Percentiles rank a stretch among this genome's conserved stretches.
phyloP scores from a whole-genome alignment of 176 grass and related monocot species.

The Areca catechu region DNA sequence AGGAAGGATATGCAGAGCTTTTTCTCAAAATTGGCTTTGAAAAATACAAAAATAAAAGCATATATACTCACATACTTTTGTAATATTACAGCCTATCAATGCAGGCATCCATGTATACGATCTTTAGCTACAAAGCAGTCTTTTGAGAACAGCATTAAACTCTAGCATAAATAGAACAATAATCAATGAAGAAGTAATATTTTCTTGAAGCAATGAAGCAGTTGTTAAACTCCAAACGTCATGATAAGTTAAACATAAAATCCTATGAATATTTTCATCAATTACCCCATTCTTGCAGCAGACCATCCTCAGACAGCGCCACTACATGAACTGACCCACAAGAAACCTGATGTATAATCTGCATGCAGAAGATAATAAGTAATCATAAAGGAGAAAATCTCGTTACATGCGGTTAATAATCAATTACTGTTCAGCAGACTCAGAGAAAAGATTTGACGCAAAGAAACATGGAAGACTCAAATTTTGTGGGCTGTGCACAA shows the following conservation, averaged over 20 bases:
- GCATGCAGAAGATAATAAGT: constrained; percentile 3
- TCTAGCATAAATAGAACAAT: not conserved
- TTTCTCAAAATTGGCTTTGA: not conserved
- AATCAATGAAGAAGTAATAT: too few species aligned
- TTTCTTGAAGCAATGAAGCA: too few species aligned
- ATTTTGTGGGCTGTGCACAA: too few species aligned
- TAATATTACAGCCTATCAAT: too few species aligned
- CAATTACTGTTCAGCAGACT: too few species aligned
- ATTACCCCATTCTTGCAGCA: constrained; percentile 95
- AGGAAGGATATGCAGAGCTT: not conserved
- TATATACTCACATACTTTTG: too few species aligned
- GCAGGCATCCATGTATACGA: too few species aligned
- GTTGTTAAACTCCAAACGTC: not conserved
- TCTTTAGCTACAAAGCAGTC: not conserved
- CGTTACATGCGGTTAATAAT: too few species aligned
- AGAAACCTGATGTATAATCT: constrained; percentile 84
- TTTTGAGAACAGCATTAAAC: not conserved
- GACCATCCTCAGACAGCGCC: constrained; percentile 72
- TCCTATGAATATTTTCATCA: constrained; percentile 14
- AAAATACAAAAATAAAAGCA: too few species aligned
- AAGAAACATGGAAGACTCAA: too few species aligned
- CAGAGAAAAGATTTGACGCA: too few species aligned
- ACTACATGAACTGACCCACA: constrained; percentile 82
- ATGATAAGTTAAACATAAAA: constrained; percentile 3
- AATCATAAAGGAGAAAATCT: too few species aligned